phyloP scores from a whole-genome alignment of 208 protist genomes.

The Herpetomonas tarakana region DNA sequence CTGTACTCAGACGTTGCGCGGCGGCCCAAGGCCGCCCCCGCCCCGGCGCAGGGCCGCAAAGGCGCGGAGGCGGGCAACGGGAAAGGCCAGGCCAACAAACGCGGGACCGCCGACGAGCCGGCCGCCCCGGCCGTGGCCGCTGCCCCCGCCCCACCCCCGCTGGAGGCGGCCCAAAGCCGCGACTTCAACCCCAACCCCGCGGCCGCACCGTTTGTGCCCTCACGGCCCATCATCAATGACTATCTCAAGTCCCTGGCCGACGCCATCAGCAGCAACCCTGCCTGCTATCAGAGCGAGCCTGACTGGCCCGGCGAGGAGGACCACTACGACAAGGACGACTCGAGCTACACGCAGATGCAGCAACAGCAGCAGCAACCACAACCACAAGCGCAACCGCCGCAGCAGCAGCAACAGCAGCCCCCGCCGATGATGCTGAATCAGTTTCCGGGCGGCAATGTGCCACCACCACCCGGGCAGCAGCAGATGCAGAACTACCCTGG shows the following conservation, averaged over 20 bases:
- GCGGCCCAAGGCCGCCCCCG: constrained; percentile 14
- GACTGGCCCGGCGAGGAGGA: constrained; percentile 61
- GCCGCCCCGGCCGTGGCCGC: constrained; percentile 1
- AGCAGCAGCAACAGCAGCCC: constrained; percentile 10
- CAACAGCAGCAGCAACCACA: constrained; percentile 10
- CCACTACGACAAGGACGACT: constrained; percentile 70
- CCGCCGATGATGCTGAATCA: constrained; percentile 10
- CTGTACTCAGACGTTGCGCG: constrained; percentile 82
- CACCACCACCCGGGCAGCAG: too few species aligned
- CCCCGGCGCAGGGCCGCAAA: constrained; percentile 13
- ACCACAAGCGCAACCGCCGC: constrained; percentile 2
- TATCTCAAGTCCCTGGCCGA: constrained; percentile 54
- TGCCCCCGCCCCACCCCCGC: constrained; percentile 6
- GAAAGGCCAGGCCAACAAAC: constrained; percentile 1
- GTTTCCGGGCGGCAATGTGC: constrained; percentile 6
- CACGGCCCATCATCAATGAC: constrained; percentile 25
- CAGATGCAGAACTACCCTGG: constrained; percentile 4
- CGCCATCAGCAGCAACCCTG: constrained; percentile 34
- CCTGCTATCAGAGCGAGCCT: constrained; percentile 38
- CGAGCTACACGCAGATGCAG: constrained; percentile 44
- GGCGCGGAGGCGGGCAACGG: not conserved
- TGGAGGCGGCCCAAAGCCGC: constrained; percentile 21
- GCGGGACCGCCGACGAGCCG: not conserved
- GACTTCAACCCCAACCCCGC: constrained; percentile 54
- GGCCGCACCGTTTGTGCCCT: constrained; percentile 38